Conservation (phyloP, 2,329 filamentous ascomycete species). For the Albophoma yamanashiensis region DNA sequence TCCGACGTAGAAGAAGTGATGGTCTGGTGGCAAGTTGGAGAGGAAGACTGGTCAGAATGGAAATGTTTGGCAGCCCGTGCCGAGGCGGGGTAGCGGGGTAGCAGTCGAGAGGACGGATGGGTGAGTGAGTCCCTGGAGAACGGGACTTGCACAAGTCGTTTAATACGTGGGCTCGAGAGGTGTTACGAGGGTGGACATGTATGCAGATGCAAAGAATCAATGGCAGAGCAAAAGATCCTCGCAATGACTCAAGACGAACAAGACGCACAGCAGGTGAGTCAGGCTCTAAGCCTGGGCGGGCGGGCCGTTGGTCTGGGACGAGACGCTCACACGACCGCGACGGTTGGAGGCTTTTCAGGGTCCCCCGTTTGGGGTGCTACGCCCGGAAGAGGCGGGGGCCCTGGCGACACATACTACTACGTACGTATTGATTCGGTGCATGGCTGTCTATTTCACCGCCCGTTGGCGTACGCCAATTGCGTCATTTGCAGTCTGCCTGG, state of each 20-base stretch:
- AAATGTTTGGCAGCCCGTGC: conserved; percentile 8
- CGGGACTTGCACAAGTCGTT: neutral
- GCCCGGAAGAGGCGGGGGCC: neutral
- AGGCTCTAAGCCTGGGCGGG: neutral
- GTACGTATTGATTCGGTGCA: no score
- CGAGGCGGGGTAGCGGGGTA: conserved; percentile 28
- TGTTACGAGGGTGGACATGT: neutral
- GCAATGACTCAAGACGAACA: neutral
- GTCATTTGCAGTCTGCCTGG: neutral
- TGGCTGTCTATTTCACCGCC: neutral
- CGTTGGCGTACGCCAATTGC: neutral
- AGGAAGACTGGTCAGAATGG: neutral
- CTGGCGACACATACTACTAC: neutral
- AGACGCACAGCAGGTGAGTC: neutral
- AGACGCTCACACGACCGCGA: neutral
- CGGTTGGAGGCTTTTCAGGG: neutral
- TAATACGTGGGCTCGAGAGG: neutral
- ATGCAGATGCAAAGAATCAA: neutral
- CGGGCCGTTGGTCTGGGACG: neutral
- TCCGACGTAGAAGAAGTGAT: neutral
- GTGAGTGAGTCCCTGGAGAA: neutral
- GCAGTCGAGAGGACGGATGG: neutral
- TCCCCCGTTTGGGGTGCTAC: neutral
- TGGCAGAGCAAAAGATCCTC: neutral
- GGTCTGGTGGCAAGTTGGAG: neutral